These are phyloP conservation scores for Streptanthus diversifolius DNA, from an alignment of 345 rosid species.

Conservation along the genomic window DNA sequence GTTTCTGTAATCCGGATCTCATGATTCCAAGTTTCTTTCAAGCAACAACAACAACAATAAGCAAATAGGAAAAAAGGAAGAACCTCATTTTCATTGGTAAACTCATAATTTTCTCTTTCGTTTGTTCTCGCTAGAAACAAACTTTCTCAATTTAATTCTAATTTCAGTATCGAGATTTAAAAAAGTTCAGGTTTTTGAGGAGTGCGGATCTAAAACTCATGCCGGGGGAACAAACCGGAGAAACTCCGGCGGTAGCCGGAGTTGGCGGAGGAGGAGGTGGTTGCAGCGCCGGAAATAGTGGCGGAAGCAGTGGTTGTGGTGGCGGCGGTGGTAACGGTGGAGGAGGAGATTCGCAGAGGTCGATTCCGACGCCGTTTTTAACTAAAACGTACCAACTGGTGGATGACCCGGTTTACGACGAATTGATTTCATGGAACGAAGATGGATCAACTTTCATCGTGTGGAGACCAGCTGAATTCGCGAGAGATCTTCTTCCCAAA, in stretches of 20 bases:
- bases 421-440: constrained; percentile 83
- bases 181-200: constrained; percentile 35
- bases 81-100: not conserved
- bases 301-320: constrained; percentile 35
- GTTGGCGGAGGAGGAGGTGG: constrained; percentile 35
- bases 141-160: constrained; percentile 5
- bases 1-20: constrained; percentile 3
- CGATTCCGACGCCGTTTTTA: constrained; percentile 87
- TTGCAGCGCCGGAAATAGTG: constrained; percentile 35
- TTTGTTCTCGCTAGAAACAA: not conserved
- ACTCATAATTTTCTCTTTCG: not conserved
- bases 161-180: not conserved
- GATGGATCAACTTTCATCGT: constrained; percentile 87
- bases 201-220: constrained; percentile 31
- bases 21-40: constrained; percentile 7
- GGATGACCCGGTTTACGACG: constrained; percentile 69
- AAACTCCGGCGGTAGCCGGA: constrained; percentile 39
- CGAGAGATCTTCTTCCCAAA: constrained; percentile 85
- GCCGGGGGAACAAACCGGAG: constrained; percentile 70
- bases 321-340: constrained; percentile 28
- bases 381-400: constrained; percentile 85
- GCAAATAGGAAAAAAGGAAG: not conserved
- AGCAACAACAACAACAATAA: not conserved
- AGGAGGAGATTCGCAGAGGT: constrained; percentile 61
- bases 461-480: constrained; percentile 93